Base-by-base conservation (phyloP, 192 early-diverging fungal species). In the Coemansia sp. region DNA sequence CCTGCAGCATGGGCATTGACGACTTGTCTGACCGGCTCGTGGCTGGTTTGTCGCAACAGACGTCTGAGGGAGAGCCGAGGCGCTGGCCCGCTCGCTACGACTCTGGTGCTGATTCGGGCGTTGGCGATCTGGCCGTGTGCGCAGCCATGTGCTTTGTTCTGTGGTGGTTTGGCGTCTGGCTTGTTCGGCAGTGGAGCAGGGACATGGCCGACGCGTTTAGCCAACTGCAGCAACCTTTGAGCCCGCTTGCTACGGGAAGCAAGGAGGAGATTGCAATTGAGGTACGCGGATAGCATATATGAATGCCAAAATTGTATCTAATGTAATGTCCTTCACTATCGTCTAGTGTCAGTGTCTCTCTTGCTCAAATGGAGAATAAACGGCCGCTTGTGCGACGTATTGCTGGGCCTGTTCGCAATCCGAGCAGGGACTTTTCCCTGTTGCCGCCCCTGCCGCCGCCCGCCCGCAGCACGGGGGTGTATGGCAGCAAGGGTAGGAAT, bases 391-490 rank as follows among this genome's bases (percentile, higher is more conserved):
- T 34, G 56, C 42, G 63, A 14, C 70, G 76, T 10, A 56, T 79
- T 14, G 71, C 64, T 12, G 71, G 66, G 0, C 60, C 64, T 0
- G 31, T 65, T 16, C 64, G 50, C 13, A 62, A 73, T 33, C 59
- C 71, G 21, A 48, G n/a, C 28, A 53, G 68, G 10, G 59, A 71
- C 36, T 69, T 68, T 52, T 36, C 45, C 5, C 56, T 47, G 35
- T 16, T 74, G 58, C 77, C 77, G 10, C 77, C 77, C 11, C 36
- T 79, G 33, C 77, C 72, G n/a, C 77, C 77, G 12, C 48, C 23
- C 6, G 25, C 50, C 13, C 52, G 43, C n/a, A 45, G 20, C 43
- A 45, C 8, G 18, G 0, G 8, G n/a, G n/a, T 55, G 52, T 55
- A 55, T 28, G 52, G 52, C 16, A 7, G 26, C 26, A 55, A 55